These are phyloP conservation scores for Tetrapisispora iriomotensis DNA, from an alignment of 805 yeast species.

Conservation along the genomic window DNA sequence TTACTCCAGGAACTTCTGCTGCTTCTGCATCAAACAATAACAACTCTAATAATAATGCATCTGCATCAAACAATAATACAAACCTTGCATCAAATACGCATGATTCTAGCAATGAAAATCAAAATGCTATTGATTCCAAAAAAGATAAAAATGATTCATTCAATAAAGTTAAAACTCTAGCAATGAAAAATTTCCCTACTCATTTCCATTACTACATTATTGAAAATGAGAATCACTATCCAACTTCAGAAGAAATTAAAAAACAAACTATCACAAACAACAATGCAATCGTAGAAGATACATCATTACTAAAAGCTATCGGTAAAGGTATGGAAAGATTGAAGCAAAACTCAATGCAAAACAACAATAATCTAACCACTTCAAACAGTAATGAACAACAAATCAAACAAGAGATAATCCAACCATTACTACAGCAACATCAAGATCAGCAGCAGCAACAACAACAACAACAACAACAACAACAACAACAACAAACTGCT, in stretches of 20 bases:
- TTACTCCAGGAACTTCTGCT: slow-evolving; percentile 5
- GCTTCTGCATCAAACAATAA: slow-evolving; percentile 11
- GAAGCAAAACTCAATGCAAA: slow-evolving; percentile 25
- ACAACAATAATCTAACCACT: slow-evolving; percentile 1
- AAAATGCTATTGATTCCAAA: neutral
- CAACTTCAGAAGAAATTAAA: slow-evolving; percentile 29
- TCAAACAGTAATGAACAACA: slow-evolving; percentile 3
- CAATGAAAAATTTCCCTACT: slow-evolving; percentile 26
- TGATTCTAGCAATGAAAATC: slow-evolving; percentile 1
- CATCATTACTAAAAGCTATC: slow-evolving; percentile 22
- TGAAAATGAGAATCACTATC: slow-evolving; percentile 27
- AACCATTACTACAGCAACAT: slow-evolving; percentile 12
- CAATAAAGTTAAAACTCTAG: slow-evolving; percentile 25
- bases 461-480: slow-evolving; percentile 10
- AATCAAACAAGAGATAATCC: slow-evolving; percentile 3
- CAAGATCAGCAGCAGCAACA: slow-evolving; percentile 9
- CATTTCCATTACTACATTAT: slow-evolving; percentile 29
- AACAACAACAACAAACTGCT: slow-evolving; percentile 1
- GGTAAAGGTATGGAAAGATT: slow-evolving; percentile 27
- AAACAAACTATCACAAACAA: slow-evolving; percentile 22
- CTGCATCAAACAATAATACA: slow-evolving; percentile 10
- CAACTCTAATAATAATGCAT: slow-evolving; percentile 6
- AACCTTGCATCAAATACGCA: slow-evolving; percentile 1
- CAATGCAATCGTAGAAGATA: slow-evolving; percentile 19
- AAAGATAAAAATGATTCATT: slow-evolving; percentile 26